Conservation (phyloP, 139 green algal species). For the Chlamydomonas urium region DNA sequence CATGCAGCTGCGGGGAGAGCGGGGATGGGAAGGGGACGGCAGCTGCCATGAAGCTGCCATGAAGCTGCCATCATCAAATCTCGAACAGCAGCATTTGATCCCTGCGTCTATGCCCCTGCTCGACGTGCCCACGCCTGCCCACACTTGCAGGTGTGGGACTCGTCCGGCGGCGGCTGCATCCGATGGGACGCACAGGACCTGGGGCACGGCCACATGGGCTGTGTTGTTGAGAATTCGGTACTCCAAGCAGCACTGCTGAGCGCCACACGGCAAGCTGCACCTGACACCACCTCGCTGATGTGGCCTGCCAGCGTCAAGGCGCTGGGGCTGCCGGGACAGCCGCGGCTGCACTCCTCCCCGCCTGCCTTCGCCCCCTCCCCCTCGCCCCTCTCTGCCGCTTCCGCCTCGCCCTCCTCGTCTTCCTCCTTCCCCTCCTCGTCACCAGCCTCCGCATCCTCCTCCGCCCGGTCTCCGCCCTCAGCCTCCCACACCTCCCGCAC, state of each 20-base stretch:
- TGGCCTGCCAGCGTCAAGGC: neutral
- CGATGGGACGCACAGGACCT: slow-evolving; percentile 48
- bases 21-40: too few relatives aligned
- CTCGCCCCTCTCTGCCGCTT: too few relatives aligned
- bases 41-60: too few relatives aligned
- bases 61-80: too few relatives aligned
- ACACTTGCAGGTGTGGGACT: slow-evolving; percentile 43
- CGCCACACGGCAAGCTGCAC: neutral
- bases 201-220: slow-evolving; percentile 51
- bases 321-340: slow-evolving; percentile 10
- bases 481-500: too few relatives aligned
- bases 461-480: too few relatives aligned
- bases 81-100: too few relatives aligned
- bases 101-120: neutral
- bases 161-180: slow-evolving; percentile 39
- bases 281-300: neutral
- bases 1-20: too few relatives aligned
- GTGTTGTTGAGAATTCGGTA: slow-evolving; percentile 68
- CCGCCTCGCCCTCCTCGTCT: too few relatives aligned
- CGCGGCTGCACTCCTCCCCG: slow-evolving; percentile 8
- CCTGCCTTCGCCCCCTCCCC: neutral
- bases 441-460: too few relatives aligned
- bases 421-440: too few relatives aligned
- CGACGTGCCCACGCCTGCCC: neutral
- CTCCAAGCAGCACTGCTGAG: slow-evolving; percentile 43